phyloP scores from a whole-genome alignment of 2,329 filamentous ascomycete genomes.

The Tolypocladium inflatum region DNA sequence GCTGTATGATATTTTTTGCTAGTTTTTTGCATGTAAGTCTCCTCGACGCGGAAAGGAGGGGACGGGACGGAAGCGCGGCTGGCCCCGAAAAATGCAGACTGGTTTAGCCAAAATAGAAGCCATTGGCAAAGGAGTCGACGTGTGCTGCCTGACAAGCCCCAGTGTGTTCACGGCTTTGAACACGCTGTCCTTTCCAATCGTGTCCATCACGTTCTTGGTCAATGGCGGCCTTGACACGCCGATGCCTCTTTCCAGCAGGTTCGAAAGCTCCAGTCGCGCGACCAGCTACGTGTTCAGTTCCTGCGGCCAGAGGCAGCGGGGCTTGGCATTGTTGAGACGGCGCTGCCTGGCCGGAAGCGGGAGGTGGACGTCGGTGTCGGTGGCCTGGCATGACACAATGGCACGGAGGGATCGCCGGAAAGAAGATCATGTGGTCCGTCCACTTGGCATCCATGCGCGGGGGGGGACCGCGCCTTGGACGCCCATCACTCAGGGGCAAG shows the following conservation, averaged over 20 bases:
- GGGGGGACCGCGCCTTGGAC: too few species aligned
- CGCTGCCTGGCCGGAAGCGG: not conserved
- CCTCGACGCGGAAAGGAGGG: not conserved
- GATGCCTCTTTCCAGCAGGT: not conserved
- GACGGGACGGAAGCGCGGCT: not conserved
- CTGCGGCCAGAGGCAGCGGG: not conserved
- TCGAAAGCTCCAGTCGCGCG: not conserved
- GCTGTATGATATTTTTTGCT: not conserved
- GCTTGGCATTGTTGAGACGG: not conserved
- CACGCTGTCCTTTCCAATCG: not conserved
- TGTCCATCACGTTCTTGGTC: not conserved
- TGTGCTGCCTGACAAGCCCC: too few species aligned
- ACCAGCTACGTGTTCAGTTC: not conserved
- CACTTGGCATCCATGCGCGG: not conserved
- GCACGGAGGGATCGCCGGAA: not conserved
- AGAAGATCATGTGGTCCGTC: not conserved
- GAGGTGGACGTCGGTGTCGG: not conserved
- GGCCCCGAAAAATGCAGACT: not conserved
- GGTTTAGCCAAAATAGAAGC: not conserved
- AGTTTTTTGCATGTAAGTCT: not conserved
- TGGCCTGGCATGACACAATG: not conserved
- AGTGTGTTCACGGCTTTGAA: not conserved
- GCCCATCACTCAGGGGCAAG: not conserved
- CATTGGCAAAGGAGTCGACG: not conserved
- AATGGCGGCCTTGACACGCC: not conserved